Percentiles rank a stretch among this genome's conserved stretches.
These are phyloP conservation scores for Botrytis sinoallii DNA, from an alignment of 2,329 filamentous ascomycete genomes.

Conservation along the genomic window DNA sequence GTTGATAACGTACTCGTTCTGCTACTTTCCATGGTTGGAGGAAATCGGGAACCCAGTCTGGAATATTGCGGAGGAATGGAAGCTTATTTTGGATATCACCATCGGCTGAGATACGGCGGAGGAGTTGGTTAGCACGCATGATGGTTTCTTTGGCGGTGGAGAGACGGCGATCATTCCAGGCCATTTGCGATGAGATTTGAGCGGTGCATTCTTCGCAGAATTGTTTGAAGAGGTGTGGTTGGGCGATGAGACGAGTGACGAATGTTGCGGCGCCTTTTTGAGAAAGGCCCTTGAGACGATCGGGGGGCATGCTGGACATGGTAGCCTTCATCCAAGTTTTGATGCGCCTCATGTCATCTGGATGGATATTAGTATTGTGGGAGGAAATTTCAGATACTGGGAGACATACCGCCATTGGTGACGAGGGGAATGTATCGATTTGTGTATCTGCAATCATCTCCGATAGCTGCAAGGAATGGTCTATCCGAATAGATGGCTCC, in stretches of 20 bases:
- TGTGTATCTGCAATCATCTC: constrained; percentile 16
- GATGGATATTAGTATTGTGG: background rate
- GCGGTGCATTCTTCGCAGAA: constrained; percentile 21
- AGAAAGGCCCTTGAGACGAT: constrained; percentile 27
- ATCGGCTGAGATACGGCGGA: constrained; percentile 17
- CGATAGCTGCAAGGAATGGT: constrained; percentile 19
- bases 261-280: constrained; percentile 18
- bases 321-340: constrained; percentile 21
- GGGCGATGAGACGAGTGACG: constrained; percentile 14
- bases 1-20: constrained; percentile 16
- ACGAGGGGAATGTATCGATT: constrained; percentile 23
- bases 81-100: constrained; percentile 24
- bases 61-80: constrained; percentile 19
- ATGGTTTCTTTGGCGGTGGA: constrained; percentile 21
- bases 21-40: constrained; percentile 21
- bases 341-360: constrained; percentile 22
- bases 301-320: constrained; percentile 27
- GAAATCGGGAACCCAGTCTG: constrained; percentile 21
- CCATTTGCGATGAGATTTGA: constrained; percentile 16
- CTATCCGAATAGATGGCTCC: constrained; percentile 39
- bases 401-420: constrained; percentile 18
- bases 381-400: background rate
- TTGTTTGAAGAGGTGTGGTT: constrained; percentile 22
- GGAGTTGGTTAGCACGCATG: constrained; percentile 18
- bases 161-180: constrained; percentile 21